Evolutionary conservation across 306 rosid genomes (phyloP).

Genomic region (Ormosia emarginata): DNA sequence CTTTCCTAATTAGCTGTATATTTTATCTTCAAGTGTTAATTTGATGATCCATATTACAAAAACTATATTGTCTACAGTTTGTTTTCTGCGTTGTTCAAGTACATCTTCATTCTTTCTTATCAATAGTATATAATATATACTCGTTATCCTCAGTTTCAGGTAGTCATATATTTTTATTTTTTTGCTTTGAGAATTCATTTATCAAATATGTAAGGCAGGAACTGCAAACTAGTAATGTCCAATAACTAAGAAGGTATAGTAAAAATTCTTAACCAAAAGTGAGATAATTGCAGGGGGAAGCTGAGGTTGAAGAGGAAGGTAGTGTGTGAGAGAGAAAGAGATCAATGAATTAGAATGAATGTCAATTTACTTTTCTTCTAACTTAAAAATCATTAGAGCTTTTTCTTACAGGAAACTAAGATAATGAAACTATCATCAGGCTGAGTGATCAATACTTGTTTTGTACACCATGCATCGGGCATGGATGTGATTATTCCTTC

Average conservation of each 20-base stretch:
- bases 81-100: slow-evolving; percentile 3
- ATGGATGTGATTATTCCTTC: background rate
- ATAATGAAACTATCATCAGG: background rate
- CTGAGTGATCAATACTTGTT: background rate
- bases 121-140: background rate
- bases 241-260: background rate
- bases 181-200: slow-evolving; percentile 5
- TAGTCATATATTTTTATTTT: background rate
- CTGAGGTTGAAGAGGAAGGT: slow-evolving; percentile 33
- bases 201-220: slow-evolving; percentile 3
- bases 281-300: slow-evolving; percentile 12
- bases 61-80: background rate
- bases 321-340: background rate
- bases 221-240: background rate
- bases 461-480: background rate
- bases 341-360: background rate
- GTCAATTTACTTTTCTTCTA: background rate
- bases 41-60: slow-evolving; percentile 33
- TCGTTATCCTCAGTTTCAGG: background rate
- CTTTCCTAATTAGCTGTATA: slow-evolving; percentile 45
- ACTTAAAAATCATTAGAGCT: background rate
- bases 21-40: slow-evolving; percentile 47
- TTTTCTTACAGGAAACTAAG: background rate
- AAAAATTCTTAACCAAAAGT: background rate
- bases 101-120: background rate